Evolutionary conservation across 805 yeast species (phyloP).

Genomic region (Hemisphaericaspora nanyangensis): DNA sequence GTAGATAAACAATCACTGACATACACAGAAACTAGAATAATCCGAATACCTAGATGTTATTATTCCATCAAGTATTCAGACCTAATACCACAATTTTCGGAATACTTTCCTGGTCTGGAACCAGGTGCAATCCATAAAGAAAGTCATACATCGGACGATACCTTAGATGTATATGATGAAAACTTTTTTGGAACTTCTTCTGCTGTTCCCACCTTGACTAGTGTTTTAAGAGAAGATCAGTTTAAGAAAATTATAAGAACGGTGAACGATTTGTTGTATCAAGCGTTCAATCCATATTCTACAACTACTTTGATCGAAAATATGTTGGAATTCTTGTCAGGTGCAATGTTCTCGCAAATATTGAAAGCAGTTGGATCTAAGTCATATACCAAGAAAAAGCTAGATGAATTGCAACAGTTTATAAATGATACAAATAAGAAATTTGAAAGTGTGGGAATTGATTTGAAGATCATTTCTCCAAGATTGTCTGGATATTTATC

Average conservation of each 20-base stretch:
- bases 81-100: slow-evolving; percentile 54
- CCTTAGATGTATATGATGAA: slow-evolving; percentile 20
- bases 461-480: slow-evolving; percentile 46
- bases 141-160: slow-evolving; percentile 24
- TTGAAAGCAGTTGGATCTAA: slow-evolving; percentile 11
- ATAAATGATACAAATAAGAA: slow-evolving; percentile 18
- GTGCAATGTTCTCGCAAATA: slow-evolving; percentile 27
- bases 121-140: slow-evolving; percentile 47
- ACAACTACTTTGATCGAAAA: slow-evolving; percentile 28
- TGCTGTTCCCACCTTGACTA: slow-evolving; percentile 40
- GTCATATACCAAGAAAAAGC: slow-evolving; percentile 24
- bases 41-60: slow-evolving; percentile 58
- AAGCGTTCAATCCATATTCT: slow-evolving; percentile 38
- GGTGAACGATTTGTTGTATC: slow-evolving; percentile 41
- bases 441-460: slow-evolving; percentile 12
- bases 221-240: slow-evolving; percentile 26
- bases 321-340: slow-evolving; percentile 38
- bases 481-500: slow-evolving; percentile 47
- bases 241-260: slow-evolving; percentile 36
- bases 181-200: slow-evolving; percentile 53
- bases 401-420: slow-evolving; percentile 37
- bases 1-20: slow-evolving; percentile 24
- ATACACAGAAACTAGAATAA: slow-evolving; percentile 48
- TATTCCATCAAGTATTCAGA: slow-evolving; percentile 26
- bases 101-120: slow-evolving; percentile 54